Evolutionary conservation across 2,329 filamentous ascomycete species (phyloP).

Genomic region (Coleophoma eucalyptorum): DNA sequence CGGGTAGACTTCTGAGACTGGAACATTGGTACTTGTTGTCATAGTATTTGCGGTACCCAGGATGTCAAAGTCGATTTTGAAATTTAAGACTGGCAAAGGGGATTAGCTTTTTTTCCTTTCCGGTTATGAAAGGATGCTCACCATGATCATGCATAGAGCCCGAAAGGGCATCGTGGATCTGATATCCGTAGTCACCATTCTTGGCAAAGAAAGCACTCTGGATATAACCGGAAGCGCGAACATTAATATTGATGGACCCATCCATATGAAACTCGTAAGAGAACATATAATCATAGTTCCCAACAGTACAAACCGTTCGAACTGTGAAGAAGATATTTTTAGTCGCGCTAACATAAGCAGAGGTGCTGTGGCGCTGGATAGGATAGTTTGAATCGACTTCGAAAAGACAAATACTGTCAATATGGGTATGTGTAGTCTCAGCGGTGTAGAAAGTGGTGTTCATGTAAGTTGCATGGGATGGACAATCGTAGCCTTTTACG

Average conservation of each 20-base stretch:
- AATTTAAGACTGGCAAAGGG: constrained; percentile 37
- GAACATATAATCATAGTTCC: constrained; percentile 52
- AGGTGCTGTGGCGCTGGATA: constrained; percentile 43
- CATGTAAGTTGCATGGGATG: constrained; percentile 44
- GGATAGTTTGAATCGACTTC: constrained; percentile 46
- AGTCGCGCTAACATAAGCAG: constrained; percentile 36
- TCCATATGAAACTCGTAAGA: constrained; percentile 47
- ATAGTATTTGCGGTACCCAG: constrained; percentile 40
- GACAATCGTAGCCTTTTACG: constrained; percentile 37
- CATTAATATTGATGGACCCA: constrained; percentile 43
- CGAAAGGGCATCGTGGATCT: constrained; percentile 42
- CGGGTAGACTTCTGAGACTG: constrained; percentile 31
- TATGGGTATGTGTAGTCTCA: constrained; percentile 39
- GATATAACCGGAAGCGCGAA: constrained; percentile 48
- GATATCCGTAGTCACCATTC: constrained; percentile 44
- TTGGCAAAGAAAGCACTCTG: constrained; percentile 41
- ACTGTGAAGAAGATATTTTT: constrained; percentile 45
- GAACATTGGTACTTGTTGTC: background rate
- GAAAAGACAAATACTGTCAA: constrained; percentile 51
- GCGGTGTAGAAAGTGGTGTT: constrained; percentile 41
- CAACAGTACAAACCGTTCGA: constrained; percentile 44
- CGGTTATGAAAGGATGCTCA: no score
- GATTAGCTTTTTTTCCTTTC: no score
- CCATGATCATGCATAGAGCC: constrained; percentile 51
- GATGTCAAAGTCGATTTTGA: constrained; percentile 51